A percentile compares a stretch with the other conserved stretches of the same genome.
phyloP scores from a whole-genome alignment of 768 basidiomycete species.

The Cubamyces lactineus region DNA sequence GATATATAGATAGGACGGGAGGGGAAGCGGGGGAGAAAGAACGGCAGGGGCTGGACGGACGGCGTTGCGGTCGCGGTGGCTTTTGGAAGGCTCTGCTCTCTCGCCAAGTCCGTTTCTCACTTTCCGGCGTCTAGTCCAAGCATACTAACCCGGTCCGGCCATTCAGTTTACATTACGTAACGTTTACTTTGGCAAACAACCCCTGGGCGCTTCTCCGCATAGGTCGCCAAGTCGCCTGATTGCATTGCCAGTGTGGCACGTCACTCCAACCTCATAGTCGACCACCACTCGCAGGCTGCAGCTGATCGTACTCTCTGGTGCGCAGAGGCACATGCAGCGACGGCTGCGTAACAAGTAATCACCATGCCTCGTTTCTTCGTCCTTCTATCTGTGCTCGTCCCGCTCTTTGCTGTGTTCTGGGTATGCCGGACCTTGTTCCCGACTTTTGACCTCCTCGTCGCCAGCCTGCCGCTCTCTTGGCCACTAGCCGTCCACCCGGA shows the following conservation, averaged over 20 bases:
- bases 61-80: not conserved
- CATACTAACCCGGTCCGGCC: not conserved
- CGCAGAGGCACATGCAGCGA: no score
- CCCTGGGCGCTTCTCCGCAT: not conserved
- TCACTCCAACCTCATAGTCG: not conserved
- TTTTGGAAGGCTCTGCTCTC: no score
- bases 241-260: not conserved
- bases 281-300: not conserved
- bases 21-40: constrained; percentile 4
- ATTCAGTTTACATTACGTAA: not conserved
- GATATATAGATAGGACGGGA: not conserved
- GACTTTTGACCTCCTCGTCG: constrained; percentile 19
- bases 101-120: not conserved
- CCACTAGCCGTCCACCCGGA: constrained; percentile 31
- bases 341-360: no score
- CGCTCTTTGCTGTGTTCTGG: constrained; percentile 25
- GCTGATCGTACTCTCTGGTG: not conserved
- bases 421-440: constrained; percentile 27
- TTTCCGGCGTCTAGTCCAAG: not conserved
- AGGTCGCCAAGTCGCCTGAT: not conserved
- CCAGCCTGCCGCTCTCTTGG: constrained; percentile 28
- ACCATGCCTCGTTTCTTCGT: constrained; percentile 22
- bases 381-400: constrained; percentile 26
- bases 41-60: not conserved
- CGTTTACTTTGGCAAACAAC: not conserved